These are phyloP conservation scores for Aschersonia sp. DNA, from an alignment of 2,329 filamentous ascomycete genomes.

Conservation along the genomic window DNA sequence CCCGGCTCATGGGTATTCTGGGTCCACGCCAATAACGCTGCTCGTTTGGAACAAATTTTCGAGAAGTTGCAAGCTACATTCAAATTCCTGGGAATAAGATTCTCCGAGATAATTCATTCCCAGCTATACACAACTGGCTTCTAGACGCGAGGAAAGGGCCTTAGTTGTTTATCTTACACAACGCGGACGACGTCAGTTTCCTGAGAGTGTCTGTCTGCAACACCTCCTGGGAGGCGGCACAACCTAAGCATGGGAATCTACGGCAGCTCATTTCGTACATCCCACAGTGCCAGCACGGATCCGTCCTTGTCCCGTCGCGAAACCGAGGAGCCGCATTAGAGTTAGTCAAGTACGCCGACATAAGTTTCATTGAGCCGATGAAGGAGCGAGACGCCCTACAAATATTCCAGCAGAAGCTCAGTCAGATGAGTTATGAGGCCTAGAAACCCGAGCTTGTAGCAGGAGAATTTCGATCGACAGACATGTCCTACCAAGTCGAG, in stretches of 20 bases:
- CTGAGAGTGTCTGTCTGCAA: background rate
- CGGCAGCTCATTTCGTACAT: slow-evolving; percentile 5
- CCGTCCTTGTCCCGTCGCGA: slow-evolving; percentile 8
- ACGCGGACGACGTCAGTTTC: slow-evolving; percentile 6
- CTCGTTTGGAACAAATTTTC: slow-evolving; percentile 19
- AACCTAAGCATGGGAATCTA: background rate
- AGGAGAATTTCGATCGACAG: too few relatives aligned
- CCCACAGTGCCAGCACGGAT: slow-evolving; percentile 5
- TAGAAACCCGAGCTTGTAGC: too few relatives aligned
- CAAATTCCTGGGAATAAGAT: slow-evolving; percentile 15
- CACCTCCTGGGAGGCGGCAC: background rate
- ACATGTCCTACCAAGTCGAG: too few relatives aligned
- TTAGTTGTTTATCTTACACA: slow-evolving; percentile 11
- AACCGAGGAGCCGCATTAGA: slow-evolving; percentile 5
- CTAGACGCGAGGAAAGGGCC: slow-evolving; percentile 7
- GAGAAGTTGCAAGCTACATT: slow-evolving; percentile 16
- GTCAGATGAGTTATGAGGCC: too few relatives aligned
- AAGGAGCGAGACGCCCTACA: too few relatives aligned
- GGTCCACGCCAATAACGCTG: slow-evolving; percentile 18
- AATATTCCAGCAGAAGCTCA: too few relatives aligned
- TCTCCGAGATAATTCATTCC: slow-evolving; percentile 15
- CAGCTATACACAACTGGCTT: slow-evolving; percentile 15
- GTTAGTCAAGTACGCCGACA: slow-evolving; percentile 2
- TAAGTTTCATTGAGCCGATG: background rate
- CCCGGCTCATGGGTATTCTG: slow-evolving; percentile 20